Conservation (phyloP, 208 protist species). For the Leishmania martiniquensis region DNA sequence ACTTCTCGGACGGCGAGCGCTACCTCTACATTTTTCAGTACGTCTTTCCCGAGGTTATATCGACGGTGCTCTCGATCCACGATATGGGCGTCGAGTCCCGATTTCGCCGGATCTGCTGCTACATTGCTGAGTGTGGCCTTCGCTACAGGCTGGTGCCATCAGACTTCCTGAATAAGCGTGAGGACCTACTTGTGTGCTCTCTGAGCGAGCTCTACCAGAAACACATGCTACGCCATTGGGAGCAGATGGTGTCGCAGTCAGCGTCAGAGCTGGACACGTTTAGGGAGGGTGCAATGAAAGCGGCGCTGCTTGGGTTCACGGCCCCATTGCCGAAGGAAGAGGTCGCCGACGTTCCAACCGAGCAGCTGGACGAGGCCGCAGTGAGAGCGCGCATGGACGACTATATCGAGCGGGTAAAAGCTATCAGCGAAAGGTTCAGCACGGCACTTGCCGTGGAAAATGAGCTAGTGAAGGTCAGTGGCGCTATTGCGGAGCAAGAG, state of each 20-base stretch:
- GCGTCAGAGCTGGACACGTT: conserved; percentile 19
- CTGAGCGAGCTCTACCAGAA: conserved; percentile 55
- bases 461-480: conserved; percentile 7
- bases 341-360: neutral
- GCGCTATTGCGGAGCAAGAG: conserved; percentile 23
- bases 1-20: conserved; percentile 73
- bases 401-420: conserved; percentile 14
- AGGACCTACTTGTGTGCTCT: conserved; percentile 72
- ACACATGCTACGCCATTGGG: conserved; percentile 23
- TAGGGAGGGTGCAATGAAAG: conserved; percentile 12
- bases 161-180: conserved; percentile 64
- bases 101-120: conserved; percentile 51
- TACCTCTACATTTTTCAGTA: conserved; percentile 57
- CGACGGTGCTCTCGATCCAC: conserved; percentile 22
- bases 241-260: conserved; percentile 5
- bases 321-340: neutral
- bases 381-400: conserved; percentile 2
- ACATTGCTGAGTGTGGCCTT: conserved; percentile 43
- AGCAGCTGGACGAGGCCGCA: conserved; percentile 22
- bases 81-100: conserved; percentile 46
- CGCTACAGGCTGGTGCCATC: conserved; percentile 44
- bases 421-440: conserved; percentile 8
- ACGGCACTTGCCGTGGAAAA: conserved; percentile 4
- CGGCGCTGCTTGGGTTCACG: conserved; percentile 8
- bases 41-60: conserved; percentile 50